Base-by-base conservation (phyloP, 2,329 filamentous ascomycete genomes). In the Paracamarosporium sp. region DNA sequence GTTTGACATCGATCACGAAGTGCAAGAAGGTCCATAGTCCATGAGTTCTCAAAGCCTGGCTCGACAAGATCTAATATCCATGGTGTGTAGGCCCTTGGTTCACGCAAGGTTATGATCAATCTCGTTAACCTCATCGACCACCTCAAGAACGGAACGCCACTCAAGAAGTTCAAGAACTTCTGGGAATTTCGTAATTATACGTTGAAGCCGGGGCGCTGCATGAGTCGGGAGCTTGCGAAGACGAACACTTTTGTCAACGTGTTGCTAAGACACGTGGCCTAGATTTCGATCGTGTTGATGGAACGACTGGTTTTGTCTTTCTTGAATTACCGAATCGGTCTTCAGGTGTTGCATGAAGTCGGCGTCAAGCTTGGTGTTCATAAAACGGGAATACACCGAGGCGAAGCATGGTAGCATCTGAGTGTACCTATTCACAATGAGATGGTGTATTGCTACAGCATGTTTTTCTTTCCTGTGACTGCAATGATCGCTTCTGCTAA, bases 41-140 rank as follows among this genome's bases (percentile, higher is more conserved):
- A n/a, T 27, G 3, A 17, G 27, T 30, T n/a, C 22, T 22, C 30
- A 25, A 25, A 17, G 2, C n/a, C 2, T 12, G 15, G 20, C 11
- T 25, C 41, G 11, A 8, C 5, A 28, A 40, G 9, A 5, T 20
- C 20, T n/a, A 24, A 24, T 20, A 11, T 27, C 22, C 4, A 36
- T 9, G n/a, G 17, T 15, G n/a, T 20, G 11, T 8, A 65, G 60
- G 31, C 57, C 9, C 59, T 64, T 11, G 55, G 55, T 15, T 47
- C 56, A 25, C 60, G 44, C 17, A 54, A 60, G 11, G 57, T 66
- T 9, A 44, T 53, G 15, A 60, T 68, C 50, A 68, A 68, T 24
- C 36, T 68, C n/a, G 57, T 63, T 7, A 66, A 69, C 46, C 41
- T 69, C 11, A 59, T 69, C 24, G 62, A 67, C 38, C 65, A 65